Percentiles rank a stretch among this genome's conserved stretches.
These are phyloP conservation scores for Cladophialophora immunda DNA, from an alignment of 2,329 filamentous ascomycete genomes.

Conservation along the genomic window DNA sequence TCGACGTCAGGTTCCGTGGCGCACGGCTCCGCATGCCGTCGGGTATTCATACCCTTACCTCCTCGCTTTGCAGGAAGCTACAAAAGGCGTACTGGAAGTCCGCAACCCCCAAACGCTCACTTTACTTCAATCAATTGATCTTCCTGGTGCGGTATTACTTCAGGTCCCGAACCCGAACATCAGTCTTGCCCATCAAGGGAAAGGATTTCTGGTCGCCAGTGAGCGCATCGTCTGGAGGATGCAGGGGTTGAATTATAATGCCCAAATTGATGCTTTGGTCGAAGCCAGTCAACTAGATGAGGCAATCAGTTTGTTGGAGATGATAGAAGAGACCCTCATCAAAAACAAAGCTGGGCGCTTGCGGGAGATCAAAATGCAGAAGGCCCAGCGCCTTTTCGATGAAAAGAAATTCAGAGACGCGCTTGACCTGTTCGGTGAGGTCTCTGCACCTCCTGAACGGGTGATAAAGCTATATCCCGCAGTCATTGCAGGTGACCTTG, in stretches of 20 bases:
- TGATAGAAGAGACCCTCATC: slow-evolving; percentile 92
- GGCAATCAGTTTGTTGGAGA: slow-evolving; percentile 84
- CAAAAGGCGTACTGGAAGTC: slow-evolving; percentile 87
- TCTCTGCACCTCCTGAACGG: slow-evolving; percentile 86
- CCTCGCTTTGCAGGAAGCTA: slow-evolving; percentile 80
- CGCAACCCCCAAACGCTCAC: slow-evolving; percentile 91
- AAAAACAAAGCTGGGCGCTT: slow-evolving; percentile 81
- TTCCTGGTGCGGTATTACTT: slow-evolving; percentile 83
- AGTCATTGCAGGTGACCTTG: slow-evolving; percentile 80
- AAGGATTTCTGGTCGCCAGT: slow-evolving; percentile 92
- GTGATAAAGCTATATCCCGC: slow-evolving; percentile 86
- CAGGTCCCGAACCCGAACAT: slow-evolving; percentile 93
- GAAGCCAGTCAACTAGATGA: slow-evolving; percentile 81
- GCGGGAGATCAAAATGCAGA: slow-evolving; percentile 87
- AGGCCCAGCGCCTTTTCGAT: slow-evolving; percentile 85
- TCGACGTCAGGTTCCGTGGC: slow-evolving; percentile 91
- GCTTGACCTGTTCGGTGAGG: slow-evolving; percentile 89
- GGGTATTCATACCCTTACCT: slow-evolving; percentile 98
- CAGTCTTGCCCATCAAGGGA: slow-evolving; percentile 93
- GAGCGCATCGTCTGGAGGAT: slow-evolving; percentile 95
- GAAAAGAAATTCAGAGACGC: slow-evolving; percentile 83
- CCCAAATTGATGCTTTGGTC: slow-evolving; percentile 84
- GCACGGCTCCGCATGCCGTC: slow-evolving; percentile 83
- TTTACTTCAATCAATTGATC: slow-evolving; percentile 82
- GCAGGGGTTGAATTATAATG: slow-evolving; percentile 89